Evolutionary conservation across 208 protist genomes (phyloP).

Genomic region (Acanthamoeba castellanii): DNA sequence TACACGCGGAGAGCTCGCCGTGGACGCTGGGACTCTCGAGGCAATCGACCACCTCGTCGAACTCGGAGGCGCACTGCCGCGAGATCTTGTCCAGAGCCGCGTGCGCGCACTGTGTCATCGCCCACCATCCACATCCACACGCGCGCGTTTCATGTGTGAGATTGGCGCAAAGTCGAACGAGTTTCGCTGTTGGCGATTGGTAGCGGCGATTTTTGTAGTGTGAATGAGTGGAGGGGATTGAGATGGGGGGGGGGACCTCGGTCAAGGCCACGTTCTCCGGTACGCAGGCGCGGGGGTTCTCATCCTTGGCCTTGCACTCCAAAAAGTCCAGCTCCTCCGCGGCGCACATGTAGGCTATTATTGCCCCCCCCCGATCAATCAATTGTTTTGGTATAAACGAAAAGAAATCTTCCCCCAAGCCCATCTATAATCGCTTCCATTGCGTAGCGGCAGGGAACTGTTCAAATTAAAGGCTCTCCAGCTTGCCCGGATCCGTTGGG

Average conservation of each 20-base stretch:
- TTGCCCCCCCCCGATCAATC: not conserved
- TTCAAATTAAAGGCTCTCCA: too few species aligned
- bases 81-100: not conserved
- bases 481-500: too few species aligned
- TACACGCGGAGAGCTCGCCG: not conserved
- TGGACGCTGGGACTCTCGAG: not conserved
- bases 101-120: not conserved
- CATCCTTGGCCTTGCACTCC: not conserved
- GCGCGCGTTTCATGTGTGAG: too few species aligned
- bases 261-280: not conserved
- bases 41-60: conserved; percentile 11
- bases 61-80: not conserved
- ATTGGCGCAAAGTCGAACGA: too few species aligned
- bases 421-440: too few species aligned
- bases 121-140: too few species aligned
- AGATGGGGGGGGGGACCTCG: not conserved
- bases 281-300: conserved; percentile 17
- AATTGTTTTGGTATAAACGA: not conserved
- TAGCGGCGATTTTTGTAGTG: not conserved
- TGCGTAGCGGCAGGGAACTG: too few species aligned
- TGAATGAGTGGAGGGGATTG: not conserved
- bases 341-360: not conserved
- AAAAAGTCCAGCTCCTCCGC: not conserved
- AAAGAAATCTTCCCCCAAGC: not conserved
- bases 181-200: too few species aligned